Percentiles rank a stretch among this genome's conserved stretches.
These are phyloP conservation scores for Colletotrichum sp. DNA, from an alignment of 2,329 filamentous ascomycete species.

Conservation along the genomic window DNA sequence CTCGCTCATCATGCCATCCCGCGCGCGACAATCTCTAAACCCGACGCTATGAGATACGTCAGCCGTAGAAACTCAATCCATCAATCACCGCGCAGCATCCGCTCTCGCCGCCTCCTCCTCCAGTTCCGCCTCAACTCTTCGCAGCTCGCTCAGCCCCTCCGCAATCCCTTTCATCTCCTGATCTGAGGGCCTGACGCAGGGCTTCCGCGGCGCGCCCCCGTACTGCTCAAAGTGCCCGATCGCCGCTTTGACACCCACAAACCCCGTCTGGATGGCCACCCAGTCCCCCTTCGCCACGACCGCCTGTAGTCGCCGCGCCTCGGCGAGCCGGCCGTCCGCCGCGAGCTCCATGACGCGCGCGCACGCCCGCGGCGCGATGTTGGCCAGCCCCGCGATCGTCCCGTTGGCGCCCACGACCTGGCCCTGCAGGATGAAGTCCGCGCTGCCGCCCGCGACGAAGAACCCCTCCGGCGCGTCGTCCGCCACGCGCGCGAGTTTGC, in stretches of 20 bases:
- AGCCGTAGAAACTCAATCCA: neutral
- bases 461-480: slow-evolving; percentile 47
- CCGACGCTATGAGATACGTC: neutral
- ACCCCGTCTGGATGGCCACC: slow-evolving; percentile 52
- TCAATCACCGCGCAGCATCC: neutral
- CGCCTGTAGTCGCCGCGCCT: slow-evolving; percentile 59
- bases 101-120: slow-evolving; percentile 21
- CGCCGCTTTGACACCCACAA: slow-evolving; percentile 53
- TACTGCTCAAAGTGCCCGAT: slow-evolving; percentile 44
- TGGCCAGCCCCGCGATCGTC: slow-evolving; percentile 74
- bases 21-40: neutral
- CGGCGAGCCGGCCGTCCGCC: slow-evolving; percentile 57
- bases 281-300: slow-evolving; percentile 51
- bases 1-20: neutral
- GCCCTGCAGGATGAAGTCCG: slow-evolving; percentile 76
- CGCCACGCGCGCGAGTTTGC: slow-evolving; percentile 67
- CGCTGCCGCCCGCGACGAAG: slow-evolving; percentile 74
- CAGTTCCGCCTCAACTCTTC: slow-evolving; percentile 35
- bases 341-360: slow-evolving; percentile 66
- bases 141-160: slow-evolving; percentile 40
- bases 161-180: slow-evolving; percentile 37
- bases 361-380: slow-evolving; percentile 71
- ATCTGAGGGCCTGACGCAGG: slow-evolving; percentile 38
- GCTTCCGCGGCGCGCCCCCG: slow-evolving; percentile 42
- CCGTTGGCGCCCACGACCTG: slow-evolving; percentile 74